phyloP scores from a whole-genome alignment of 192 early-diverging fungal genomes.

The Dispira parvispora region DNA sequence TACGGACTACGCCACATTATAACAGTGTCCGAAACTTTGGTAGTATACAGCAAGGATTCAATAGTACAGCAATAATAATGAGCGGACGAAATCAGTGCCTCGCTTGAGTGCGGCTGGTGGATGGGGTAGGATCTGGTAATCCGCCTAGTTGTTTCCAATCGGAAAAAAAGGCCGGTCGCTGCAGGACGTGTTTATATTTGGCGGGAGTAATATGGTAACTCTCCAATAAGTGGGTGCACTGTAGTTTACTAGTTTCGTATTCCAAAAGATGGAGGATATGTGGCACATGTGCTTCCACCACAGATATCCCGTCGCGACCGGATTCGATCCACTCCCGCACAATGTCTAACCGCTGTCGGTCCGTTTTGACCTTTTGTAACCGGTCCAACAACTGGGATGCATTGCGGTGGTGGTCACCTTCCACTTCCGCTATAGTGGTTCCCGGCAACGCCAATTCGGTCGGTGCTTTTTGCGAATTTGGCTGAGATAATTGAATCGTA shows the following conservation, averaged over 20 bases:
- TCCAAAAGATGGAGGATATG: constrained; percentile 6
- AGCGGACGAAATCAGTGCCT: too few species aligned
- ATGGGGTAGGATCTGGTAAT: constrained; percentile 3
- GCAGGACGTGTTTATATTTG: not conserved
- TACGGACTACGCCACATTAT: too few species aligned
- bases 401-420: not conserved
- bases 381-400: not conserved
- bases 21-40: too few species aligned
- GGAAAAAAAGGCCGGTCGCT: constrained; percentile 10
- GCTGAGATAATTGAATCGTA: not conserved
- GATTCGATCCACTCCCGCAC: constrained; percentile 3
- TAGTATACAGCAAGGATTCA: too few species aligned
- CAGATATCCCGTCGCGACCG: not conserved
- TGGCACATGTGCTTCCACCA: not conserved
- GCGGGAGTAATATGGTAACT: not conserved
- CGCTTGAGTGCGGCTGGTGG: not conserved
- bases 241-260: constrained; percentile 6
- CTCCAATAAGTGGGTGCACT: constrained; percentile 5
- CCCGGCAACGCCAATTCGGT: not conserved
- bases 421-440: not conserved
- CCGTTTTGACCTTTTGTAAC: constrained; percentile 1
- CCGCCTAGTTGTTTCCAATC: constrained; percentile 8
- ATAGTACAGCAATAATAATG: too few species aligned
- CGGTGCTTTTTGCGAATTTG: not conserved
- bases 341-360: constrained; percentile 11